These are phyloP conservation scores for thale cress (Arabidopsis thaliana) DNA, from an alignment of 345 rosid genomes.

Conservation along the genomic window DNA sequence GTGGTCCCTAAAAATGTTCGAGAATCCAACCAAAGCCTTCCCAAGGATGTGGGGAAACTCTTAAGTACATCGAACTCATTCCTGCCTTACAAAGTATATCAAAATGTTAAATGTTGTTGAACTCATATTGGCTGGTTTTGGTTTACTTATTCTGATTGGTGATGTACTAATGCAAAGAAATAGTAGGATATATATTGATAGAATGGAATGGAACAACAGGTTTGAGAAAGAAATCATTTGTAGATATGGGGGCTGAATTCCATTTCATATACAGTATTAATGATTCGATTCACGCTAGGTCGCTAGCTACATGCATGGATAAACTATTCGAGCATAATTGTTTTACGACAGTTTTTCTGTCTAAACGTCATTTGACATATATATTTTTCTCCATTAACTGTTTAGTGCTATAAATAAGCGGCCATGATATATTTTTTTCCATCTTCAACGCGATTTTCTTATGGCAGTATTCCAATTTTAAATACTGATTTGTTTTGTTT, in stretches of 20 bases:
- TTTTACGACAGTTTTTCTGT: no score
- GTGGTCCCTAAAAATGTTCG: constrained; percentile 33
- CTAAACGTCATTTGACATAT: neutral
- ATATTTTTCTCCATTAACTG: neutral
- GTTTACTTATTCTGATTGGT: neutral
- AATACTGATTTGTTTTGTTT: no score
- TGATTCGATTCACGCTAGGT: neutral
- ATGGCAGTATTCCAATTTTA: no score
- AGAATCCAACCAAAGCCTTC: constrained; percentile 26
- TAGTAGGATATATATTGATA: neutral
- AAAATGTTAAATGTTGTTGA: constrained; percentile 5
- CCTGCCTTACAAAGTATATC: constrained; percentile 17
- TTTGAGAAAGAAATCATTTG: neutral
- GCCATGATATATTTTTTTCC: neutral
- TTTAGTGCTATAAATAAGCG: neutral
- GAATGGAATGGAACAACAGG: neutral
- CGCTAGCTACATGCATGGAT: neutral
- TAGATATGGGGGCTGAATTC: neutral
- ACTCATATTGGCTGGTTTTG: neutral
- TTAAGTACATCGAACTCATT: constrained; percentile 8
- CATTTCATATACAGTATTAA: neutral
- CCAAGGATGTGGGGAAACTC: constrained; percentile 14
- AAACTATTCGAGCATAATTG: neutral
- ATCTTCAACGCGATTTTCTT: neutral
- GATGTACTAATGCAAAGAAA: neutral